Evolutionary conservation across 202 grass and related monocot genomes (phyloP), one percentile per base, ranked within the genome.

Genomic region (Brachypodium distachyon): DNA sequence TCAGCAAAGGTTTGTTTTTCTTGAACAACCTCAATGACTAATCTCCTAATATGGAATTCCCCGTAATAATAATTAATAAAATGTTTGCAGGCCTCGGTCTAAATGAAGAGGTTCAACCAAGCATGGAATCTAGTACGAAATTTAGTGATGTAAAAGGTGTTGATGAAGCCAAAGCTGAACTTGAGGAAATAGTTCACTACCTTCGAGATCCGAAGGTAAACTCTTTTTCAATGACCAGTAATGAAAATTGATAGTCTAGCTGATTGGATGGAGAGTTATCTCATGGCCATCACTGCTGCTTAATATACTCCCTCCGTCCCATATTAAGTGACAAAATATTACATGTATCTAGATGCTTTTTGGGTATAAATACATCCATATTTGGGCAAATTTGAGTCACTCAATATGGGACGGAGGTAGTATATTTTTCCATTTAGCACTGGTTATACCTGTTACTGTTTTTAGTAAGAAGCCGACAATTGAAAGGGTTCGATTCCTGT

Each of bases 141-240:
- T 99, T 99, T 78, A 96, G 81, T 90, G 92, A 99, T 89, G 96
- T 99, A 56, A 99, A 99, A 72, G 96, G 96, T 34, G 89, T 99
- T 44, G 96, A 99, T 87, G 92, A 99, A 87, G 96, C 96, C 31
- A 99, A 99, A 85, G 79, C 71, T 87, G 92, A 96, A 86, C 87
- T 99, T 62, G 96, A 99, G 52, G 96, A 99, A 88, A 99, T 99
- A 81, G 96, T 96, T 83, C 89, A 96, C 77, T 96, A 95, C 31
- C 85, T 99, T 54, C 91, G 89, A 83, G 96, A 99, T 85, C 96
- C 96, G 25, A 99, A 95, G 91, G 96, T 99, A 57, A 80, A 49
- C 5, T 4, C 14, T 49, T 75, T 61, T 65, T 9, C 33, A 61
- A 34, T 48, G 3, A 44, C 53, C 5, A 8, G 7, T 48, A 27